Evolutionary conservation across 2,329 filamentous ascomycete genomes (phyloP).

Genomic region (Septoria petroselini): DNA sequence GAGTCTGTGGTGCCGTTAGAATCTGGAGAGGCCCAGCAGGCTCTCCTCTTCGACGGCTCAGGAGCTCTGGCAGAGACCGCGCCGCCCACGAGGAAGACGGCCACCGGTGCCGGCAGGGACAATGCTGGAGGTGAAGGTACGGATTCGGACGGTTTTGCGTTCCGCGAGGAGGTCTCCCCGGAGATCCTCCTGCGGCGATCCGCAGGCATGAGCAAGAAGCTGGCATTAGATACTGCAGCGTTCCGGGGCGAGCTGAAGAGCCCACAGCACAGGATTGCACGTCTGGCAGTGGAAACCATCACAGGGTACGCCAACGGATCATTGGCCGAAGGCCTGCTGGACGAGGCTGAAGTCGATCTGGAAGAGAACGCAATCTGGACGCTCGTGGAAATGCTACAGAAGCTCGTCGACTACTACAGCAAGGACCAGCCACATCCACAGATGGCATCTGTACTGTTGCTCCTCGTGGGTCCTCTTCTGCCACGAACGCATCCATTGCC

Average conservation of each 20-base stretch:
- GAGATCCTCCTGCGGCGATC: background rate
- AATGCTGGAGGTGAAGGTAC: background rate
- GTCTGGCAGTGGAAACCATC: conserved; percentile 13
- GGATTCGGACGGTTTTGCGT: conserved; percentile 1
- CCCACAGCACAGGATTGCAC: conserved; percentile 11
- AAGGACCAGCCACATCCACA: conserved; percentile 45
- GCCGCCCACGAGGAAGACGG: background rate
- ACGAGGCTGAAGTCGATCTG: conserved; percentile 26
- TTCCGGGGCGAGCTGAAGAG: background rate
- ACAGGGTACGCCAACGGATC: conserved; percentile 6
- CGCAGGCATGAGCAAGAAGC: background rate
- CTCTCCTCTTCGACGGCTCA: conserved; percentile 24
- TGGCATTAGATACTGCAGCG: background rate
- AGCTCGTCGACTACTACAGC: conserved; percentile 44
- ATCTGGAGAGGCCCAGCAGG: conserved; percentile 9
- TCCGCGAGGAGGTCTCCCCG: conserved; percentile 2
- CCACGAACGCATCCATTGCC: conserved; percentile 42
- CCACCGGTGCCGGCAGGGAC: background rate
- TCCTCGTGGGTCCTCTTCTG: conserved; percentile 48
- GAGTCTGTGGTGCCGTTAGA: conserved; percentile 11
- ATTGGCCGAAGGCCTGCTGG: conserved; percentile 14
- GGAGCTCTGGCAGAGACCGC: conserved; percentile 15
- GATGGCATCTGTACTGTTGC: conserved; percentile 47
- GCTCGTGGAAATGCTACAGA: conserved; percentile 44
- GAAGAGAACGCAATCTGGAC: conserved; percentile 38